Conservation (phyloP, 2,329 filamentous ascomycete species). For the Bipolaris victoriae region DNA sequence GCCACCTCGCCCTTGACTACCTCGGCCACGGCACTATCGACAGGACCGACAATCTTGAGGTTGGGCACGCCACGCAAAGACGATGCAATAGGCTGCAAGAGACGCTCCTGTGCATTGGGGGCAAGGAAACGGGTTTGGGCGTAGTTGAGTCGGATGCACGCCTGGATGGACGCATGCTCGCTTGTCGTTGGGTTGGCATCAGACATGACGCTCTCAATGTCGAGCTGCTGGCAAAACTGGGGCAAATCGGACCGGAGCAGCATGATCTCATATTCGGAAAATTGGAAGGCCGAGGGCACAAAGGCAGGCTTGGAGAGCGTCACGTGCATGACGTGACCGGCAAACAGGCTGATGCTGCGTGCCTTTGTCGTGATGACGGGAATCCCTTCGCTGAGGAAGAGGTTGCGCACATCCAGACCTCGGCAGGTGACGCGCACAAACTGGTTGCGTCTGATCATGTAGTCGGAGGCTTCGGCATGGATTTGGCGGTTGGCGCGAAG, state of each 20-base stretch:
- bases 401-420: conserved; percentile 25
- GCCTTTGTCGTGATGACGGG: conserved; percentile 27
- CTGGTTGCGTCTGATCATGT: conserved; percentile 38
- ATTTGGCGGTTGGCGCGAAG: conserved; percentile 37
- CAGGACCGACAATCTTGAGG: conserved; percentile 24
- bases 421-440: conserved; percentile 36
- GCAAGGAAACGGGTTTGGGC: conserved; percentile 24
- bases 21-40: conserved; percentile 21
- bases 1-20: conserved; percentile 23
- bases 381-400: conserved; percentile 30
- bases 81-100: conserved; percentile 29
- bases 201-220: conserved; percentile 35
- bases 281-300: conserved; percentile 20
- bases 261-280: conserved; percentile 33
- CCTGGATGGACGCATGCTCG: conserved; percentile 28
- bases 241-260: conserved; percentile 33
- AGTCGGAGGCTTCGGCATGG: conserved; percentile 35
- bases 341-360: conserved; percentile 24
- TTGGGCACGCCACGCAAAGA: conserved; percentile 29
- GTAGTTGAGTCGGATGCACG: conserved; percentile 24
- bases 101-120: conserved; percentile 26
- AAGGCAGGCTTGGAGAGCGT: conserved; percentile 31
- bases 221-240: conserved; percentile 27
- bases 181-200: conserved; percentile 30
- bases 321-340: conserved; percentile 37